These are phyloP conservation scores for Cutaneotrichosporon cyanovorans DNA, from an alignment of 1,284 basidiomycete species.

Conservation along the genomic window DNA sequence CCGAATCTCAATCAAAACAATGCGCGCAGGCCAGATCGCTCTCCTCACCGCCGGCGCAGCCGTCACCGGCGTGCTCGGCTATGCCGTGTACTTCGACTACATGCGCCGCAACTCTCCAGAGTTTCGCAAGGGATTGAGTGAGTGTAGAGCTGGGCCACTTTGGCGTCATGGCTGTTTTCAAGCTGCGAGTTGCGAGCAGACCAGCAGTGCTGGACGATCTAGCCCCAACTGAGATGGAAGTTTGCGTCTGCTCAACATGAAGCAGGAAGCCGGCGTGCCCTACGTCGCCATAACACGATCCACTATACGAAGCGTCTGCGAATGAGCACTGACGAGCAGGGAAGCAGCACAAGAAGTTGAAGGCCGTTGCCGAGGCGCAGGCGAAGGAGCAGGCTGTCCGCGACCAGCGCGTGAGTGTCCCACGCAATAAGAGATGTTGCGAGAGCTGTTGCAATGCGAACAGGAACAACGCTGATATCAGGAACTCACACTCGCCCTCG, in stretches of 20 bases:
- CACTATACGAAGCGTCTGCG: neutral
- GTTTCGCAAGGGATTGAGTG: conserved; percentile 84
- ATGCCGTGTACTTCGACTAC: conserved; percentile 91
- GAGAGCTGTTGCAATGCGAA: no score
- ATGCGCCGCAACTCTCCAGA: conserved; percentile 76
- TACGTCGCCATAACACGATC: no score
- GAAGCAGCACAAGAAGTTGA: conserved; percentile 78
- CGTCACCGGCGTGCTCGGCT: conserved; percentile 59
- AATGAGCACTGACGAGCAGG: conserved; percentile 49
- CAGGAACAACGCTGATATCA: conserved; percentile 6
- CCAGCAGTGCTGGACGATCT: no score
- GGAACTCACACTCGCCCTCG: conserved; percentile 16
- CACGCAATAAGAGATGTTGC: no score
- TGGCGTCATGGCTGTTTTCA: no score
- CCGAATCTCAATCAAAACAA: conserved; percentile 9
- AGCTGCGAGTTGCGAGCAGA: no score
- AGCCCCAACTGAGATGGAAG: no score
- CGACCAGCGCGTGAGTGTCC: conserved; percentile 14
- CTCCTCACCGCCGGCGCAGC: conserved; percentile 58
- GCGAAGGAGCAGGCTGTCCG: conserved; percentile 44
- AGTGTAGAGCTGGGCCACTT: no score
- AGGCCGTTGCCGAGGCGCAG: conserved; percentile 54
- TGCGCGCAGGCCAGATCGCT: conserved; percentile 51
- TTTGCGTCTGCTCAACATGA: no score
- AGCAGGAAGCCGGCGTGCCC: no score